phyloP scores from a whole-genome alignment of 805 yeast species.

The Pichia thaimueangensis region DNA sequence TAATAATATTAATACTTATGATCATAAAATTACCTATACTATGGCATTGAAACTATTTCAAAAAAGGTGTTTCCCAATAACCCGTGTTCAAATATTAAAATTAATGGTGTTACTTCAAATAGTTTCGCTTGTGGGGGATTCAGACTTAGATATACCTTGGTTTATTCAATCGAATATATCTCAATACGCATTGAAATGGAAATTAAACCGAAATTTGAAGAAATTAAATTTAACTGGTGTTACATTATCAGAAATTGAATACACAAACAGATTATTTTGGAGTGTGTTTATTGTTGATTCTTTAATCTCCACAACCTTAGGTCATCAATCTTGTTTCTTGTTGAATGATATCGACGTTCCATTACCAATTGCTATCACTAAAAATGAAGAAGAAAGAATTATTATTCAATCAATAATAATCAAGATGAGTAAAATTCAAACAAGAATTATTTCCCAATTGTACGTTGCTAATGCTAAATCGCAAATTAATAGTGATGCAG shows the following conservation, averaged over 20 bases:
- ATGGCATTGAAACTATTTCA: conserved; percentile 38
- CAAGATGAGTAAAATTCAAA: conserved; percentile 40
- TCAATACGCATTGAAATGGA: conserved; percentile 42
- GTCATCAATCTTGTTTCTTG: conserved; percentile 24
- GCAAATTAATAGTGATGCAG: conserved; percentile 32
- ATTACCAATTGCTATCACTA: conserved; percentile 29
- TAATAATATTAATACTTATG: conserved; percentile 31
- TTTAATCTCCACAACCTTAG: conserved; percentile 22
- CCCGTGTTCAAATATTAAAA: conserved; percentile 7
- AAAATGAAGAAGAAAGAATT: conserved; percentile 38
- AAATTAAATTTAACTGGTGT: conserved; percentile 24
- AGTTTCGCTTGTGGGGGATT: background rate
- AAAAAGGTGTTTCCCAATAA: background rate
- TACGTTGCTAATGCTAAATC: background rate
- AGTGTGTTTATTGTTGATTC: conserved; percentile 26
- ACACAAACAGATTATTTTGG: conserved; percentile 35
- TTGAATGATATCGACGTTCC: conserved; percentile 27
- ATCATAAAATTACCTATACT: conserved; percentile 46
- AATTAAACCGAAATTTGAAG: conserved; percentile 37
- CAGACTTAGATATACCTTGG: conserved; percentile 5
- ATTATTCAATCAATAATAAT: conserved; percentile 33
- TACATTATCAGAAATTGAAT: conserved; percentile 34
- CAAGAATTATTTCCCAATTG: conserved; percentile 30
- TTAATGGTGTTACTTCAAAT: conserved; percentile 5
- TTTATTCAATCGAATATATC: conserved; percentile 44